Conservation (phyloP, 1,284 basidiomycete species). For the Boletus hoseneyae region DNA sequence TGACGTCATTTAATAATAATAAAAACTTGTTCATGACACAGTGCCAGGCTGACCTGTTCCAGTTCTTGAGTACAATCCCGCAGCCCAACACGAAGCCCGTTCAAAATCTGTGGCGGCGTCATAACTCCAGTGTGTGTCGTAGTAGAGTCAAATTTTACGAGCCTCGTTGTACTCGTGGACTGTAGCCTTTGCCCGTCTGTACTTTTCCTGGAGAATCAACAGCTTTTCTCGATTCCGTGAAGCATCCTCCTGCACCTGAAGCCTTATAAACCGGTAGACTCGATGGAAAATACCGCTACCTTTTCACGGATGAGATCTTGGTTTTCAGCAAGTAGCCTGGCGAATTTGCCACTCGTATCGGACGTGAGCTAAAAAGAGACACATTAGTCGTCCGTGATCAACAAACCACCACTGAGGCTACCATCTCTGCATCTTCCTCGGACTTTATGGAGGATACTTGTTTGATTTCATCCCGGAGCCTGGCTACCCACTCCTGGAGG, state of each 20-base stretch:
- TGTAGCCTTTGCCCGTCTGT: slow-evolving; percentile 20
- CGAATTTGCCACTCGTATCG: slow-evolving; percentile 10
- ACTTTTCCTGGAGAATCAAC: slow-evolving; percentile 28
- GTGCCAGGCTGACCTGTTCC: slow-evolving; percentile 18
- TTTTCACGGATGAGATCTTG: slow-evolving; percentile 19
- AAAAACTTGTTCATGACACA: not conserved
- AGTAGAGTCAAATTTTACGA: slow-evolving; percentile 9
- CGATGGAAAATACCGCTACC: slow-evolving; percentile 6
- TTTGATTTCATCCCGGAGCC: slow-evolving; percentile 13
- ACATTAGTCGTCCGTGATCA: slow-evolving; percentile 4
- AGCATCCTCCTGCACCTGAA: slow-evolving; percentile 13
- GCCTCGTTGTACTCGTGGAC: slow-evolving; percentile 18
- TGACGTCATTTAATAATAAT: not conserved
- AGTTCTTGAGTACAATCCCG: slow-evolving; percentile 16
- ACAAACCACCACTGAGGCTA: not conserved
- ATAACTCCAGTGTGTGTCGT: not conserved
- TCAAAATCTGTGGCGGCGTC: slow-evolving; percentile 18
- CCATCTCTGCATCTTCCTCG: slow-evolving; percentile 15
- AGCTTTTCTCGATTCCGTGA: slow-evolving; percentile 7
- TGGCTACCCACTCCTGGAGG: slow-evolving; percentile 14
- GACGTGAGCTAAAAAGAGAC: slow-evolving; percentile 9
- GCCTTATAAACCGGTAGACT: not conserved
- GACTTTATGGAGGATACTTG: slow-evolving; percentile 18
- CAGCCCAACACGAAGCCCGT: slow-evolving; percentile 20
- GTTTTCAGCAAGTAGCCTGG: slow-evolving; percentile 15